Evolutionary conservation across 345 rosid genomes (phyloP), one percentile per base, ranked within the genome.

Genomic region (Populus ilicifolia): DNA sequence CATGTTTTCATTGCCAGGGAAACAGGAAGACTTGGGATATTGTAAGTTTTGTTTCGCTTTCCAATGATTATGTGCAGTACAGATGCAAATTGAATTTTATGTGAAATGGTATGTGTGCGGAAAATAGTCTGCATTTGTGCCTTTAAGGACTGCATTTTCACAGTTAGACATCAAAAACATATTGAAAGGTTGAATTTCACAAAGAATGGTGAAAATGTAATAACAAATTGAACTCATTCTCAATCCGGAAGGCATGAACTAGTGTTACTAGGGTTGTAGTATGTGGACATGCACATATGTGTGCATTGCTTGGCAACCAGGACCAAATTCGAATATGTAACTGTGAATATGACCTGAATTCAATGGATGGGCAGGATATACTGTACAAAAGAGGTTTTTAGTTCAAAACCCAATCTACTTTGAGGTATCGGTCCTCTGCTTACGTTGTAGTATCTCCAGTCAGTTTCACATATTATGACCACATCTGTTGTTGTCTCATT

Each of bases 11-110:
- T 95, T 66, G 89, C 95, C 52, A 39, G 77, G 1, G 87, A 86
- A 13, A 85, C 94, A 1, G 90, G 91, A 83, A 81, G 99, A 74
- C 90, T 93, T 36, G 98, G 98, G 29, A 90, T 93, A 75, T 64
- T 95, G 99, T 95, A 82, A 84, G 99, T 82, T 20, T 11, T 75
- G 65, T 72, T 43, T 77, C 52, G 74, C 36, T 1, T 77, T 43
- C 3, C 11, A 30, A 27, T 67, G 18, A 25, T 43, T 46, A 25
- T 75, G 6, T 44, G 17, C 10, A 36, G 0, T 6, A 46, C 17
- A 46, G 50, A 46, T 46, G 50, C 50, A 46, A 4, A 13, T 46
- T 46, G 50, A 12, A 46, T 46, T 46, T 46, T 14, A 14, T 46
- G 50, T 46, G 50, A 13, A 13, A 46, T 13, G 50, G 50, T 13